Conservation (phyloP, 192 early-diverging fungal species). For the Gryganskiella cystojenkinii region DNA sequence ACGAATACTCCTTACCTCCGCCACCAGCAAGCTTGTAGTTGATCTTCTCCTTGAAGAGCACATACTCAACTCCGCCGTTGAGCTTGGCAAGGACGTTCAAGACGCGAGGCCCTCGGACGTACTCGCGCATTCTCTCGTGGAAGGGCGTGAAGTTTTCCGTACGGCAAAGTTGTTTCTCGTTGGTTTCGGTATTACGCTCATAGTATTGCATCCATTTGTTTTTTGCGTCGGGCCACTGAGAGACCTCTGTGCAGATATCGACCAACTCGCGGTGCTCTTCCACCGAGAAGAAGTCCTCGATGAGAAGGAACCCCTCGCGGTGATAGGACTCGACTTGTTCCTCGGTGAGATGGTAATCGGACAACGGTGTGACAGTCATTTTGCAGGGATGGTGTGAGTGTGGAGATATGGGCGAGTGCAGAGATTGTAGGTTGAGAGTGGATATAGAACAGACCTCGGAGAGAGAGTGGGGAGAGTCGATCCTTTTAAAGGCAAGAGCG, state of each 20-base stretch:
- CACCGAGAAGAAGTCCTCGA: constrained; percentile 62
- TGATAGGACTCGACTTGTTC: constrained; percentile 62
- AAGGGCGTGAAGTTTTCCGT: constrained; percentile 73
- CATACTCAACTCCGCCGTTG: constrained; percentile 57
- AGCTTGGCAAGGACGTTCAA: constrained; percentile 61
- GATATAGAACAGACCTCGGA: too few species aligned
- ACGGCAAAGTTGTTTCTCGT: constrained; percentile 64
- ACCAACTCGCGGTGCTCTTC: constrained; percentile 62
- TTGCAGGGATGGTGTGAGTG: neutral
- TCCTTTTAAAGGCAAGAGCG: too few species aligned
- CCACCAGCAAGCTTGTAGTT: constrained; percentile 71
- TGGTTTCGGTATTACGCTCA: constrained; percentile 59
- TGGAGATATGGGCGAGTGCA: neutral
- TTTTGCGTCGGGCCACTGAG: constrained; percentile 61
- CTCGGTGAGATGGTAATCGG: constrained; percentile 52
- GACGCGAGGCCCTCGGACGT: constrained; percentile 59
- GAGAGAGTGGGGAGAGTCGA: too few species aligned
- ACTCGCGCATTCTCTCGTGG: constrained; percentile 53
- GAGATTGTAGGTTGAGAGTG: neutral
- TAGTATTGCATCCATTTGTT: constrained; percentile 77
- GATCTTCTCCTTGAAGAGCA: constrained; percentile 73
- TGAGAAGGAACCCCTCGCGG: constrained; percentile 63
- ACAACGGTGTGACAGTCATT: constrained; percentile 1
- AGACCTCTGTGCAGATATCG: constrained; percentile 55
- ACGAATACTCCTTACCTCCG: constrained; percentile 37